These are phyloP conservation scores for Vigna mungo DNA, from an alignment of 306 rosid genomes.

Conservation along the genomic window DNA sequence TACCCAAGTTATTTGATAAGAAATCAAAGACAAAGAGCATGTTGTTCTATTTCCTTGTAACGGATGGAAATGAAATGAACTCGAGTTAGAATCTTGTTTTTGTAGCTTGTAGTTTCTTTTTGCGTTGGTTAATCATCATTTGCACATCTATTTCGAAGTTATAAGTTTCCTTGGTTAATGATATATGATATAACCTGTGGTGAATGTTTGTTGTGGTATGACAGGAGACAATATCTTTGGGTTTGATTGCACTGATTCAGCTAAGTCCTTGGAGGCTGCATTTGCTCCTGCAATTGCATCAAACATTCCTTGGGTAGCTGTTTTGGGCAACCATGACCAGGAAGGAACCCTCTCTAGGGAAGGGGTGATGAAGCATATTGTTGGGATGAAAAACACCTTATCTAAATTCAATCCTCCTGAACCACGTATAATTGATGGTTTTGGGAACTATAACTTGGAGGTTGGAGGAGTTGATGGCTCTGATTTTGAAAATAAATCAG, in stretches of 20 bases:
- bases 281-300: conserved; percentile 88
- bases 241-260: conserved; percentile 65
- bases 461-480: conserved; percentile 75
- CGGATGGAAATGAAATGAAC: conserved; percentile 29
- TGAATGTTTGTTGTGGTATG: conserved; percentile 30
- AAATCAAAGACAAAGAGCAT: conserved; percentile 6
- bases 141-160: conserved; percentile 9
- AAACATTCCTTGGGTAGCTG: conserved; percentile 91
- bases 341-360: conserved; percentile 84
- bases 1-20: not conserved
- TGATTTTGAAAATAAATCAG: conserved; percentile 79
- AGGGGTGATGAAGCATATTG: conserved; percentile 87
- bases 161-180: conserved; percentile 23
- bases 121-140: not conserved
- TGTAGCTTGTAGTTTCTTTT: not conserved
- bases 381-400: conserved; percentile 74
- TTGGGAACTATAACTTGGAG: conserved; percentile 90
- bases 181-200: conserved; percentile 28
- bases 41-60: conserved; percentile 13
- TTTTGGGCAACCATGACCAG: conserved; percentile 97
- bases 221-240: conserved; percentile 91
- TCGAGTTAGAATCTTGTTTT: conserved; percentile 5
- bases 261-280: conserved; percentile 78
- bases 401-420: conserved; percentile 73
- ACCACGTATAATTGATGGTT: conserved; percentile 71